A percentile compares a stretch with the other conserved stretches of the same genome.
Evolutionary conservation across 2,329 filamentous ascomycete species (phyloP).

Genomic region (Pestalotiopsis sp.): DNA sequence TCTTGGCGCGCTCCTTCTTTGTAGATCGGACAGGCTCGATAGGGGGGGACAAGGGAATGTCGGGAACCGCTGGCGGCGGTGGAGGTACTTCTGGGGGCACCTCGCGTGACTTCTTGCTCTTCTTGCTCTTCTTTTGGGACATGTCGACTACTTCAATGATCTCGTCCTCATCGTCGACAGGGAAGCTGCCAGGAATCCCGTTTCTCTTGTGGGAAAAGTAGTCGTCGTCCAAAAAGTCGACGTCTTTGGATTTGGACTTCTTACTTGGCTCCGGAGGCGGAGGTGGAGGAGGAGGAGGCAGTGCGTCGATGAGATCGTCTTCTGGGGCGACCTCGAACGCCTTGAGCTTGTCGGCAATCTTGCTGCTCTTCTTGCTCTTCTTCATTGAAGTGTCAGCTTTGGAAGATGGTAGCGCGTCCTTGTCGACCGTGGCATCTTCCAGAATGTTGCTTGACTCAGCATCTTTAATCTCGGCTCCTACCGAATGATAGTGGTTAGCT

Average conservation of each 20-base stretch:
- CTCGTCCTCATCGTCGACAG: conserved; percentile 39
- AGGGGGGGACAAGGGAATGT: conserved; percentile 51
- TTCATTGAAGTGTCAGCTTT: conserved; percentile 42
- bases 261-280: conserved; percentile 37
- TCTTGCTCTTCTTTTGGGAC: conserved; percentile 39
- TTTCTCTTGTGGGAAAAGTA: conserved; percentile 10
- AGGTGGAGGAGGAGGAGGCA: conserved; percentile 38
- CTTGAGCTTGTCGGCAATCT: conserved; percentile 59
- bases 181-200: conserved; percentile 32
- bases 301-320: conserved; percentile 36
- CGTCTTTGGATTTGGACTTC: conserved; percentile 41
- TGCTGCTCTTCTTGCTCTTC: conserved; percentile 53
- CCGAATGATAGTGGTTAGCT: conserved; percentile 22
- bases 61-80: conserved; percentile 49
- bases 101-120: conserved; percentile 38
- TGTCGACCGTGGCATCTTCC: conserved; percentile 44
- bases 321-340: conserved; percentile 53
- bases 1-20: conserved; percentile 77
- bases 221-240: conserved; percentile 28
- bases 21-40: conserved; percentile 59
- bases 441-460: conserved; percentile 53
- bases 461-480: conserved; percentile 44
- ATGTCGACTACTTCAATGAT: conserved; percentile 55
- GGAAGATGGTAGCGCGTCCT: conserved; percentile 42
- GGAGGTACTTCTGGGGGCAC: conserved; percentile 33